A percentile compares a stretch with the other conserved stretches of the same genome.
Evolutionary conservation across 108 stramenopile species (phyloP).

Genomic region (Craspedostauros australis): DNA sequence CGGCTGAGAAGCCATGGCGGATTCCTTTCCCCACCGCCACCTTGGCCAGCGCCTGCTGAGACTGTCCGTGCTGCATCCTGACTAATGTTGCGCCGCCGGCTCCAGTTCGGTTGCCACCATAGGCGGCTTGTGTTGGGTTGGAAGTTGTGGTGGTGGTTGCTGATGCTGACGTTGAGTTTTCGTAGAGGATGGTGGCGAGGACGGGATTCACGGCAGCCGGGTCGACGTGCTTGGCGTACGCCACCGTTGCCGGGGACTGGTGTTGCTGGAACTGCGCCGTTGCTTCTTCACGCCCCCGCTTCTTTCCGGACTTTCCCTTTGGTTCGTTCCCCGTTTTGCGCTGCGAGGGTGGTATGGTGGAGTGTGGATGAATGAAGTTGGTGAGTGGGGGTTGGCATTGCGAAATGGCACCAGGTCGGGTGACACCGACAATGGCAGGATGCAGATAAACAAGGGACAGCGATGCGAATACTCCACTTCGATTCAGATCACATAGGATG

Average conservation of each 20-base stretch:
- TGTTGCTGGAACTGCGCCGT: neutral
- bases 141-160: neutral
- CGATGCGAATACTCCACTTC: neutral
- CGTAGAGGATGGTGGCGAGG: constrained; percentile 27
- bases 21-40: constrained; percentile 51
- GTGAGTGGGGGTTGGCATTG: no score
- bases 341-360: constrained; percentile 8
- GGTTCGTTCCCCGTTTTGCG: constrained; percentile 29
- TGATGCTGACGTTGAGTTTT: no score
- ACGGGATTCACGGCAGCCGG: constrained; percentile 26
- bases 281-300: neutral
- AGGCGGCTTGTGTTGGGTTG: neutral
- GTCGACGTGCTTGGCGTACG: no score
- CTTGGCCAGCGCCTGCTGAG: constrained; percentile 40
- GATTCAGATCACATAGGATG: neutral
- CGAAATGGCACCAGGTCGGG: no score
- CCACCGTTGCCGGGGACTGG: neutral
- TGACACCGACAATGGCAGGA: no score
- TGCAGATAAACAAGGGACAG: no score
- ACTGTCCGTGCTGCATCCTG: neutral
- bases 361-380: no score
- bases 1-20: constrained; percentile 30
- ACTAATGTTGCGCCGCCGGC: neutral
- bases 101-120: neutral
- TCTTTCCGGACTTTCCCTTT: constrained; percentile 21